Conservation (phyloP, 1,284 basidiomycete genomes). For the Papiliotrema fonsecae region DNA sequence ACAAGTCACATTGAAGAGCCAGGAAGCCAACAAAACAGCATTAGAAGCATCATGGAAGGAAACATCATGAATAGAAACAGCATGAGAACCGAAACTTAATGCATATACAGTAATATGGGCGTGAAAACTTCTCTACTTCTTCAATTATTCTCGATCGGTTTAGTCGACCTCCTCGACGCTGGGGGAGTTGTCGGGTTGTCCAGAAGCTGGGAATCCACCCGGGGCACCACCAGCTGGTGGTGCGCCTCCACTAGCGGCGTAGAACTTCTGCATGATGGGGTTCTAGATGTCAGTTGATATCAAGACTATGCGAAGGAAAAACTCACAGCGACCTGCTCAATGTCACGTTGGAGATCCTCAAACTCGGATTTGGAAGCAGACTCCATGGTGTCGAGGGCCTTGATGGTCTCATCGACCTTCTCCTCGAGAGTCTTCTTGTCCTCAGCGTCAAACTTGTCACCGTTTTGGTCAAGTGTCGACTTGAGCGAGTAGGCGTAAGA, state of each 20-base stretch:
- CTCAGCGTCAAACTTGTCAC: slow-evolving; percentile 76
- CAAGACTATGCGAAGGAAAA: too few species aligned
- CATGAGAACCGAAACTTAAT: background rate
- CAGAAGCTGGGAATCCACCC: slow-evolving; percentile 54
- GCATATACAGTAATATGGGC: slow-evolving; percentile 1
- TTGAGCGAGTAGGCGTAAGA: slow-evolving; percentile 96
- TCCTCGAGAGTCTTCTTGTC: slow-evolving; percentile 85
- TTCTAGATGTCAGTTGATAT: too few species aligned
- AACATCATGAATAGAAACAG: too few species aligned
- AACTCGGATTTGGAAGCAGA: slow-evolving; percentile 89
- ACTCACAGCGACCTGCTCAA: slow-evolving; percentile 83
- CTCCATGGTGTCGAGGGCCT: slow-evolving; percentile 84
- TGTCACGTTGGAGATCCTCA: slow-evolving; percentile 88
- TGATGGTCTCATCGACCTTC: slow-evolving; percentile 79
- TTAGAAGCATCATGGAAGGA: too few species aligned
- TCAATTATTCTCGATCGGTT: slow-evolving; percentile 3
- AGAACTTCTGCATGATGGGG: slow-evolving; percentile 51
- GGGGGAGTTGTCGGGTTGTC: slow-evolving; percentile 55
- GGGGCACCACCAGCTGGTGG: slow-evolving; percentile 36
- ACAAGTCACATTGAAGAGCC: too few species aligned
- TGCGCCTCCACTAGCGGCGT: slow-evolving; percentile 51
- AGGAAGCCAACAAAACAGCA: too few species aligned
- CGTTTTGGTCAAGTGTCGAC: slow-evolving; percentile 78
- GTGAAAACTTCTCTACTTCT: background rate
- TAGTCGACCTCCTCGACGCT: slow-evolving; percentile 59